phyloP scores from a whole-genome alignment of 768 basidiomycete genomes.

The Lactarius akahatsu region DNA sequence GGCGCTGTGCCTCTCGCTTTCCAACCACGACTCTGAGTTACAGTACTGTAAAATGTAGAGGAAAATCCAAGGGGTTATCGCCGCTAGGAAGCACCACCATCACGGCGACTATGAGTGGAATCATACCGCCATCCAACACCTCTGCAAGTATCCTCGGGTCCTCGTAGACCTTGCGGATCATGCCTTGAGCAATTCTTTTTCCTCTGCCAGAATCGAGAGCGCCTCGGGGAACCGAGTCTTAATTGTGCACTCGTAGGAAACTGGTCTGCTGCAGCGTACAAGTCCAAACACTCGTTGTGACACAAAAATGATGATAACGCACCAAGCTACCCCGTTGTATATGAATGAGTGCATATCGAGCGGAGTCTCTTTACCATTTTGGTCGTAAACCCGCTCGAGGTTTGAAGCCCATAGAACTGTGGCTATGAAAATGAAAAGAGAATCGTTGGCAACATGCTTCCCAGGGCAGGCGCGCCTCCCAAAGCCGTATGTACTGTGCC shows the following conservation, averaged over 20 bases:
- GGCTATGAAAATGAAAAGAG: conserved; percentile 29
- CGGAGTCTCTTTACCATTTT: conserved; percentile 4
- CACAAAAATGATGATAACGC: neutral
- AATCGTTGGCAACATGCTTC: conserved; percentile 25
- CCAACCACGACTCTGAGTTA: no score
- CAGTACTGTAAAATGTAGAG: no score
- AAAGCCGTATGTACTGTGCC: neutral
- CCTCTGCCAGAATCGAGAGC: neutral
- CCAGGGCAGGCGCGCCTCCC: conserved; percentile 28
- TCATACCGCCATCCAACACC: no score
- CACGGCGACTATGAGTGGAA: no score
- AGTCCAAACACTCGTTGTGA: neutral
- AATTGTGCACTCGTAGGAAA: neutral
- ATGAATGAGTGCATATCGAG: neutral
- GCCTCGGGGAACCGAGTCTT: conserved; percentile 6
- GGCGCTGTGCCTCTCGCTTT: no score
- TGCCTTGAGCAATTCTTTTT: neutral
- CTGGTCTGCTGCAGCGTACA: neutral
- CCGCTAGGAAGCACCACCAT: no score
- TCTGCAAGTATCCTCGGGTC: no score
- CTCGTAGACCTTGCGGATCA: neutral
- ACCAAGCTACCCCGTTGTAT: conserved; percentile 15
- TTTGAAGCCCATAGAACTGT: conserved; percentile 27
- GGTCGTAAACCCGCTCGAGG: conserved; percentile 14
- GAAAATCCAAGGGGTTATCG: no score